phyloP scores from a whole-genome alignment of 2,329 filamentous ascomycete genomes.

The Ascochyta viciae-villosae region DNA sequence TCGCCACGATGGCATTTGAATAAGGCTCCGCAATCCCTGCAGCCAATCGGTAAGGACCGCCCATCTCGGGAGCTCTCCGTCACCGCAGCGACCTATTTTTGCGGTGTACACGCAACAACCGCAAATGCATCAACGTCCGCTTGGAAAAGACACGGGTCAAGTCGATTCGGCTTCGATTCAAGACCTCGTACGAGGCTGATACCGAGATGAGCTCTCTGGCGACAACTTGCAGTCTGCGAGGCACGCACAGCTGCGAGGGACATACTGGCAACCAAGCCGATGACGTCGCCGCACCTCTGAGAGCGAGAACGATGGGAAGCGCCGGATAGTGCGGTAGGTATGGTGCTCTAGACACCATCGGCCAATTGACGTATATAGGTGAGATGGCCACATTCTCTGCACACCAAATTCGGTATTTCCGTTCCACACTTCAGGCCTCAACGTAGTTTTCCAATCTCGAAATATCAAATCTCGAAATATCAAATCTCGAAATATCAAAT shows the following conservation, averaged over 20 bases:
- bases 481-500: too few species aligned
- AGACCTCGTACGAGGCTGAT: slow-evolving; percentile 9
- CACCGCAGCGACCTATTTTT: not conserved
- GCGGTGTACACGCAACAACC: not conserved
- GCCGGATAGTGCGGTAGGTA: slow-evolving; percentile 11
- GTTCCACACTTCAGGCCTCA: not conserved
- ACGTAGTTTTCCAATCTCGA: not conserved
- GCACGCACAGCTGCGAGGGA: not conserved
- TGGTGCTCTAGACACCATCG: slow-evolving; percentile 1
- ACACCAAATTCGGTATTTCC: not conserved
- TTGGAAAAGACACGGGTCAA: too few species aligned
- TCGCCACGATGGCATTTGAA: slow-evolving; percentile 6
- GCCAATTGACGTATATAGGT: slow-evolving; percentile 8
- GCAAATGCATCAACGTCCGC: not conserved
- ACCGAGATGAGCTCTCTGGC: not conserved
- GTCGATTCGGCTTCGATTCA: not conserved
- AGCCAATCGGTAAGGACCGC: slow-evolving; percentile 7
- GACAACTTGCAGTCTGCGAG: not conserved
- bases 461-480: not conserved
- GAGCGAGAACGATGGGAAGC: not conserved
- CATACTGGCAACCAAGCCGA: not conserved
- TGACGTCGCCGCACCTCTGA: slow-evolving; percentile 5
- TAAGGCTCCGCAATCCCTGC: slow-evolving; percentile 5
- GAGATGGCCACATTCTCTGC: not conserved
- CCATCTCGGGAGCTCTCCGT: not conserved